A percentile compares a stretch with the other conserved stretches of the same genome.
phyloP scores from a whole-genome alignment of 2,329 filamentous ascomycete genomes.

The Aspergillus sp. region DNA sequence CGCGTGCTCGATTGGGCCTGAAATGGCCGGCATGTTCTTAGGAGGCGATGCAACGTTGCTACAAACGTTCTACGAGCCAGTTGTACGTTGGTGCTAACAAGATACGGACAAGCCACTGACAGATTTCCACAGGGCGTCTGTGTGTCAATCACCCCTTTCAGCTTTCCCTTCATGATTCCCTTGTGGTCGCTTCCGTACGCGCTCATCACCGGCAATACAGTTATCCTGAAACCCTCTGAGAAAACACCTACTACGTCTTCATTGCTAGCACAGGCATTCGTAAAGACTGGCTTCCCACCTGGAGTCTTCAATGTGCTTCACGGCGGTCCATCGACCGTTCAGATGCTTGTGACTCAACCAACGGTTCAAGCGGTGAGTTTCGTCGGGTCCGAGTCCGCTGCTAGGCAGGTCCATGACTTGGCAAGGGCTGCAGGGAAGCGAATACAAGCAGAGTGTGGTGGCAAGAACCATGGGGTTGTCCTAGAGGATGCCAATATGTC shows the following conservation, averaged over 20 bases:
- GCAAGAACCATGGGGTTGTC: slow-evolving; percentile 67
- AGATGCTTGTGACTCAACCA: slow-evolving; percentile 67
- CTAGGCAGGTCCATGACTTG: slow-evolving; percentile 65
- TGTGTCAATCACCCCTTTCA: slow-evolving; percentile 54
- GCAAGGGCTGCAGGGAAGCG: slow-evolving; percentile 65
- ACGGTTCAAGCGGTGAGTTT: slow-evolving; percentile 67
- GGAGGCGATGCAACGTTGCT: slow-evolving; percentile 23
- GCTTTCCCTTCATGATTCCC: slow-evolving; percentile 67
- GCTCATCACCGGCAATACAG: slow-evolving; percentile 62
- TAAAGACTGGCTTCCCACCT: slow-evolving; percentile 62
- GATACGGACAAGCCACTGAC: slow-evolving; percentile 37
- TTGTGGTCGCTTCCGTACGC: slow-evolving; percentile 65
- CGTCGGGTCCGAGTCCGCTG: slow-evolving; percentile 65
- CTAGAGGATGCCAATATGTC: slow-evolving; percentile 68
- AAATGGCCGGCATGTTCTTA: slow-evolving; percentile 30
- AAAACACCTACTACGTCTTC: slow-evolving; percentile 62
- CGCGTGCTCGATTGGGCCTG: slow-evolving; percentile 26
- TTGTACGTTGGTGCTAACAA: neutral
- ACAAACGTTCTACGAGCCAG: slow-evolving; percentile 25
- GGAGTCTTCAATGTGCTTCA: slow-evolving; percentile 67
- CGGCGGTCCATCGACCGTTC: slow-evolving; percentile 61
- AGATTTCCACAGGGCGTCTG: slow-evolving; percentile 47
- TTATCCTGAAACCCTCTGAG: slow-evolving; percentile 65
- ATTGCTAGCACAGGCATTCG: slow-evolving; percentile 62
- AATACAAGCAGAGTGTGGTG: slow-evolving; percentile 66